Evolutionary conservation across 371 early-diverging fungal species (phyloP).

Genomic region (Rhizopus stolonifer): DNA sequence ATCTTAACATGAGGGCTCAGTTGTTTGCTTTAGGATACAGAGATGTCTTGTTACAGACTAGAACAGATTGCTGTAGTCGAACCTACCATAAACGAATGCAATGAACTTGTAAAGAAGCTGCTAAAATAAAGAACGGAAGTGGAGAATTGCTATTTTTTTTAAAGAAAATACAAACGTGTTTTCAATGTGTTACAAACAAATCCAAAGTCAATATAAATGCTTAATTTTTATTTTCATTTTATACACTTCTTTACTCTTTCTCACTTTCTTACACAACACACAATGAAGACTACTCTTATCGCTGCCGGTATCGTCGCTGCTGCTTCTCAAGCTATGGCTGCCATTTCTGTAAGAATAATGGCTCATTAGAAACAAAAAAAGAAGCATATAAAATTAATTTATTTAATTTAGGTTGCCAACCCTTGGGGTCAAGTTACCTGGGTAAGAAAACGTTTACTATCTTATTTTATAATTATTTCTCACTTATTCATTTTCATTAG

Average conservation of each 20-base stretch:
- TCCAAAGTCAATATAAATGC: constrained; percentile 2
- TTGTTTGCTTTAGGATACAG: constrained; percentile 16
- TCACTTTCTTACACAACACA: constrained; percentile 6
- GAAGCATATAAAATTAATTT: constrained; percentile 2
- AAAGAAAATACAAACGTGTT: constrained; percentile 21
- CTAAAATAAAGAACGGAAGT: constrained; percentile 9
- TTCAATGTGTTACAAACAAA: constrained; percentile 29
- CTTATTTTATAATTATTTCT: not conserved
- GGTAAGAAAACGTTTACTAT: constrained; percentile 25
- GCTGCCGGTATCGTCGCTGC: constrained; percentile 24
- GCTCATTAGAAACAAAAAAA: not conserved
- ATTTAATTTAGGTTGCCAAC: constrained; percentile 32
- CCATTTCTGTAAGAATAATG: constrained; percentile 23
- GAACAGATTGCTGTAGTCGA: constrained; percentile 16
- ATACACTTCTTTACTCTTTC: not conserved
- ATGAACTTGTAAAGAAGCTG: constrained; percentile 17
- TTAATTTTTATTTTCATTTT: not conserved
- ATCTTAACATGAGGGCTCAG: too few relatives aligned
- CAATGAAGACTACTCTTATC: constrained; percentile 30
- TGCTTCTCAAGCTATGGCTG: constrained; percentile 22
- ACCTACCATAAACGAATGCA: constrained; percentile 27
- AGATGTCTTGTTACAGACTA: constrained; percentile 19
- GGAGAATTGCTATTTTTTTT: constrained; percentile 12
- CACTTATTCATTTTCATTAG: constrained; percentile 17
- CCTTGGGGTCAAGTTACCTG: constrained; percentile 42